Base-by-base conservation (phyloP, 2,329 filamentous ascomycete genomes). In the Remersonia thermophila region DNA sequence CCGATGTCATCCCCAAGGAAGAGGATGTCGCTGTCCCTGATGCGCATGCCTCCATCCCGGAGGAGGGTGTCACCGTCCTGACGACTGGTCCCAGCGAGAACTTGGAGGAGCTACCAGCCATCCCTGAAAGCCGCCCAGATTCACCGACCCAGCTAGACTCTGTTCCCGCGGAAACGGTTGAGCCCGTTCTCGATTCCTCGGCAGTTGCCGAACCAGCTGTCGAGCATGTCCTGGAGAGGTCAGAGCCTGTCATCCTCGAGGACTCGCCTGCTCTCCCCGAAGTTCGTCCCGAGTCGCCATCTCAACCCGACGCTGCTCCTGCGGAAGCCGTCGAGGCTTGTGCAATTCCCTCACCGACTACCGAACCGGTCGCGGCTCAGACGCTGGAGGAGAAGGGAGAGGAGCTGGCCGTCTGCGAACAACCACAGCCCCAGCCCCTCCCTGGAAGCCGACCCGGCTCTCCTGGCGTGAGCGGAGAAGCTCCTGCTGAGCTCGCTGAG, bases 61-160 rank as follows among this genome's bases (percentile, higher is more conserved):
- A n/a, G n/a, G n/a, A n/a, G n/a, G n/a, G n/a, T n/a, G n/a, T n/a
- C n/a, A n/a, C n/a, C n/a, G n/a, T n/a, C n/a, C n/a, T n/a, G n/a
- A 27, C 25, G 25, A 27, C 25, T 7, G 25, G 7, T 12, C 12
- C 25, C 25, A 14, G 12, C 7, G 11, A 32, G 16, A 27, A 8
- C 13, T 18, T 33, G 32, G 17, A 33, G 2, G 13, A n/a, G 13
- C 30, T 37, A 23, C 32, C 42, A 2, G 28, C 34, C 12, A 31
- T 44, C 2, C 39, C 39, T 3, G 38, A 41, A 11, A 39, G 36
- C 12, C 31, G 31, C 8, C 27, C 38, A 2, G 33, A 18, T 4
- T 30, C 20, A 10, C 33, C 33, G 8, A 13, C n/a, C 2, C 16
- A 7, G 4, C 15, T 11, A 12, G 26, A 35, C 12, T 12, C 25